Percentiles rank a stretch among this genome's conserved stretches.
Evolutionary conservation across 1,284 basidiomycete genomes (phyloP).

Genomic region (Rhodotorula glutinis): DNA sequence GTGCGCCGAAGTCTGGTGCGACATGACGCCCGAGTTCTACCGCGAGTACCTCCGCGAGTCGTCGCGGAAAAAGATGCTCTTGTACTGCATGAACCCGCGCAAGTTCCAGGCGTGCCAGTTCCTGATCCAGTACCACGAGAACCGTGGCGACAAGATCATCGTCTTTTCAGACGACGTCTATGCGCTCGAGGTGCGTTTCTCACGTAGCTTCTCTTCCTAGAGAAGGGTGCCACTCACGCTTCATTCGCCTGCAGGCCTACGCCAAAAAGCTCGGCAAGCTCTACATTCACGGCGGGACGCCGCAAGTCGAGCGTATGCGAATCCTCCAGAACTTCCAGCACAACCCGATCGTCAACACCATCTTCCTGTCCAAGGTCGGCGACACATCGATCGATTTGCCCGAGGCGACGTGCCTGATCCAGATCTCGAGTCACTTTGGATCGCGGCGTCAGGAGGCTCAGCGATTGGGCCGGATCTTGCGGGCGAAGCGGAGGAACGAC

Average conservation of each 20-base stretch:
- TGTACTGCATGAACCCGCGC: slow-evolving; percentile 99
- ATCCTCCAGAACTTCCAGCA: slow-evolving; percentile 95
- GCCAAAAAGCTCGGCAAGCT: slow-evolving; percentile 90
- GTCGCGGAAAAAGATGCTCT: slow-evolving; percentile 81
- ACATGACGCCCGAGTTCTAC: slow-evolving; percentile 99
- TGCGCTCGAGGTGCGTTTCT: slow-evolving; percentile 74
- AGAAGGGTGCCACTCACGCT: neutral
- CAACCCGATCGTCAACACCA: slow-evolving; percentile 93
- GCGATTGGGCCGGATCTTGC: slow-evolving; percentile 87
- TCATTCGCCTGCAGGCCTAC: slow-evolving; percentile 64
- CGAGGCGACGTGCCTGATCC: slow-evolving; percentile 97
- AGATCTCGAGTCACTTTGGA: slow-evolving; percentile 99
- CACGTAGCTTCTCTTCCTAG: neutral
- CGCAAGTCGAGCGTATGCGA: slow-evolving; percentile 92
- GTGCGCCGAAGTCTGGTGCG: slow-evolving; percentile 99
- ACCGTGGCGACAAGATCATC: slow-evolving; percentile 97
- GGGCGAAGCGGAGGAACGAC: slow-evolving; percentile 96
- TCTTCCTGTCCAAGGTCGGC: slow-evolving; percentile 98
- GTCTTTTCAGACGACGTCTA: slow-evolving; percentile 99
- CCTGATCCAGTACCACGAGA: slow-evolving; percentile 97
- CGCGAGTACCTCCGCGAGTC: slow-evolving; percentile 93
- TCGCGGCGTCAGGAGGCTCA: slow-evolving; percentile 98
- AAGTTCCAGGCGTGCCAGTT: slow-evolving; percentile 99
- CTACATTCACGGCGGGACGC: slow-evolving; percentile 91
- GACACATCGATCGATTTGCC: slow-evolving; percentile 99